Evolutionary conservation across 495 filamentous ascomycete genomes (phyloP).

Genomic region (Staphylotrichum longicolle): DNA sequence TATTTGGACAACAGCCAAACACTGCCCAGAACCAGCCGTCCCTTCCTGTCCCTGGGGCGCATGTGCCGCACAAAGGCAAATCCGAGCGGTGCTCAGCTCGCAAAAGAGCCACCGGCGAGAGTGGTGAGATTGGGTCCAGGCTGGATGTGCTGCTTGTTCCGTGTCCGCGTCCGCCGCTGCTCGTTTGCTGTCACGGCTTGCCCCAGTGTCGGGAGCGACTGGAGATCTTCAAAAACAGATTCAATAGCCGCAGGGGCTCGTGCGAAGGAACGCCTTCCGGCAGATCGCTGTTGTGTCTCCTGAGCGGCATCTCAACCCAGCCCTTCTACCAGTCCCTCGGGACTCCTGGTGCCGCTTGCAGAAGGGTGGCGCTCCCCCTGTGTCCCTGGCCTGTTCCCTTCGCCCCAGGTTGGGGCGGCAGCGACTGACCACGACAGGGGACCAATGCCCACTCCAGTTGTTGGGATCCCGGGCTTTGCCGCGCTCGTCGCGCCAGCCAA

Average conservation of each 20-base stretch:
- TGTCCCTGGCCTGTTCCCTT: background rate
- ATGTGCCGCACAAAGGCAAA: background rate
- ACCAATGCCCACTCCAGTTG: background rate
- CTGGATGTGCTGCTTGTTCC: no score
- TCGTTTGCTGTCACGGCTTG: no score
- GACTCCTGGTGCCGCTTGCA: background rate
- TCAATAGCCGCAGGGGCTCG: background rate
- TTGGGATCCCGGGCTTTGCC: no score
- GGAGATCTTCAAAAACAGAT: no score
- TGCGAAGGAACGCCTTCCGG: background rate
- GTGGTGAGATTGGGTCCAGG: no score
- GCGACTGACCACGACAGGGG: background rate
- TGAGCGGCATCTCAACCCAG: no score
- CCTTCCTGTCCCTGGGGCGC: background rate
- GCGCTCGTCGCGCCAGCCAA: background rate
- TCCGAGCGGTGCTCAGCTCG: background rate
- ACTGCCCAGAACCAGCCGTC: background rate
- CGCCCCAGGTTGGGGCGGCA: background rate
- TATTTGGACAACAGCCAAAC: constrained; percentile 28
- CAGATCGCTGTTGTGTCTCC: constrained; percentile 16
- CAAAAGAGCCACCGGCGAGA: no score
- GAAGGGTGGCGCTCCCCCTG: background rate
- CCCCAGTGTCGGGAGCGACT: no score
- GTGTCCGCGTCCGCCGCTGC: no score
- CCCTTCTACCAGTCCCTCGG: constrained; percentile 15